These are phyloP conservation scores for Stipa capillata DNA, from an alignment of 176 grass and related monocot genomes.

Conservation along the genomic window DNA sequence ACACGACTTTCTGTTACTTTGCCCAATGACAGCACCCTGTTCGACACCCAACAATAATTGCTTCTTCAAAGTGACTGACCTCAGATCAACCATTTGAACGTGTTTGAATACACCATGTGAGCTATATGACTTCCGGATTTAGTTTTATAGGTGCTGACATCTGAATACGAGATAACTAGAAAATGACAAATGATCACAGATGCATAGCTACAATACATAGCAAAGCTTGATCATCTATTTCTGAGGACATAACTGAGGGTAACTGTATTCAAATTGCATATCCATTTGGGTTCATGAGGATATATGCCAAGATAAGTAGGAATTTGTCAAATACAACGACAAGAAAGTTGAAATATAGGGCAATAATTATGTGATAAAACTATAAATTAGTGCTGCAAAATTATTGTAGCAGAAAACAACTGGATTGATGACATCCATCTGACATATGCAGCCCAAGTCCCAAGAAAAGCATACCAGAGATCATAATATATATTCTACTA, in stretches of 20 bases:
- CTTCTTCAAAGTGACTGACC: background rate
- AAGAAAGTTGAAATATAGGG: background rate
- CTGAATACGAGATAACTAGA: background rate
- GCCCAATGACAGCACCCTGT: background rate
- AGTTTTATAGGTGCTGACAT: background rate
- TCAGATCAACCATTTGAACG: background rate
- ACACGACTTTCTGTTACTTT: background rate
- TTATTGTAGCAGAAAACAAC: background rate
- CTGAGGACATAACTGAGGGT: background rate
- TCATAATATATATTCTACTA: background rate
- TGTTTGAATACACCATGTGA: background rate
- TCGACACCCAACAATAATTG: background rate
- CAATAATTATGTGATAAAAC: background rate
- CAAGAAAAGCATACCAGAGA: background rate
- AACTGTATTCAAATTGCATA: background rate
- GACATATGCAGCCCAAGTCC: background rate
- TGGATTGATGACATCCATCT: background rate
- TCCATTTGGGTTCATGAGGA: background rate
- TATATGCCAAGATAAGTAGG: background rate
- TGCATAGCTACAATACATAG: background rate
- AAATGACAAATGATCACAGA: background rate
- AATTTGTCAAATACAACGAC: background rate
- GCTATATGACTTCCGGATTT: background rate
- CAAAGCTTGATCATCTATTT: background rate
- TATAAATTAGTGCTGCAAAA: background rate